phyloP scores from a whole-genome alignment of 2,329 filamentous ascomycete species.

The Dothistroma pini region DNA sequence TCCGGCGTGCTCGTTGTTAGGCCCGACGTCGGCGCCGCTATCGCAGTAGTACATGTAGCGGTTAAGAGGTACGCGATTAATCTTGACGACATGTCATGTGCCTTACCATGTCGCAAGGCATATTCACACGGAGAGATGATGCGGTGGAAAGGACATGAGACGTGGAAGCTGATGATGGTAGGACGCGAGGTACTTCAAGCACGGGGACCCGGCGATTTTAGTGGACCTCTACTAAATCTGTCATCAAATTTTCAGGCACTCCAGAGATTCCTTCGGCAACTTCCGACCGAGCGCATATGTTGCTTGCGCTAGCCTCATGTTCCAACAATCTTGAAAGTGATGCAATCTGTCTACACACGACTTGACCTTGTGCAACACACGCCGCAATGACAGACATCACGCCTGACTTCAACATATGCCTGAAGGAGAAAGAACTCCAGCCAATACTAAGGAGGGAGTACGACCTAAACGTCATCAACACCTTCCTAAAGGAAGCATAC shows the following conservation, averaged over 20 bases:
- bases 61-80: neutral
- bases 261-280: neutral
- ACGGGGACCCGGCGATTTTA: neutral
- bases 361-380: neutral
- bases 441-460: constrained; percentile 46
- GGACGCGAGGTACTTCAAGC: neutral
- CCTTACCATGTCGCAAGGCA: neutral
- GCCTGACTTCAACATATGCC: constrained; percentile 63
- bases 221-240: neutral
- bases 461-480: constrained; percentile 57
- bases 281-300: neutral
- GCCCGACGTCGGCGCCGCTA: neutral
- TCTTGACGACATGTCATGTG: neutral
- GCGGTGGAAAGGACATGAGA: neutral
- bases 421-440: constrained; percentile 55
- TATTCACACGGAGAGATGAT: neutral
- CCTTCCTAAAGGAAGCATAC: constrained; percentile 91
- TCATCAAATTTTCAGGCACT: neutral
- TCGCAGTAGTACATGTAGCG: constrained; percentile 1
- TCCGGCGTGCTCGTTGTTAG: neutral
- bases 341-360: neutral
- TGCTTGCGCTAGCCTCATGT: too few relatives aligned
- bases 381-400: constrained; percentile 57
- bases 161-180: neutral
- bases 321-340: neutral